Percentiles rank a stretch among this genome's conserved stretches.
Evolutionary conservation across 192 early-diverging fungal genomes (phyloP).

Genomic region (Backusella macrospora): DNA sequence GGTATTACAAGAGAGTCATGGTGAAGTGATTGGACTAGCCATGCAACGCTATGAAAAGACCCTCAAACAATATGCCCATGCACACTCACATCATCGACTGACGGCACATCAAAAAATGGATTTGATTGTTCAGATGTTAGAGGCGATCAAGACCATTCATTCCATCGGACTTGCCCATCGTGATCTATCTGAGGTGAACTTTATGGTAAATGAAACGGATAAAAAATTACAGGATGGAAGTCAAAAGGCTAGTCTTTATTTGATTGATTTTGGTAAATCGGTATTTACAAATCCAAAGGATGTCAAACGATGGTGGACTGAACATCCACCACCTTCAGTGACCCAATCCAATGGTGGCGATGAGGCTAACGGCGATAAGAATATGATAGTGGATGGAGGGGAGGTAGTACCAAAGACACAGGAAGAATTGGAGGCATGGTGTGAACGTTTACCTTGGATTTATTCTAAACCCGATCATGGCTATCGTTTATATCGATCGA

Average conservation of each 20-base stretch:
- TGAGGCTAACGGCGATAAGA: not conserved
- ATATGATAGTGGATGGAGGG: conserved; percentile 25
- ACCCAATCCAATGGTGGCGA: not conserved
- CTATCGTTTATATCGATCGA: conserved; percentile 57
- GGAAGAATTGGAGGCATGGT: conserved; percentile 44
- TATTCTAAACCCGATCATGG: conserved; percentile 58
- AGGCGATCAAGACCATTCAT: conserved; percentile 54
- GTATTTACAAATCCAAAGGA: conserved; percentile 50
- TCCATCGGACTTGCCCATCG: conserved; percentile 56
- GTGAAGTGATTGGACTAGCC: conserved; percentile 56
- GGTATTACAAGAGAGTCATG: conserved; percentile 48
- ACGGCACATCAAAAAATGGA: conserved; percentile 57
- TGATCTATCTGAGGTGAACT: conserved; percentile 64
- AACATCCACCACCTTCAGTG: conserved; percentile 4
- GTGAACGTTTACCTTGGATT: conserved; percentile 47
- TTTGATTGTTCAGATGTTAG: conserved; percentile 53
- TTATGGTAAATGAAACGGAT: conserved; percentile 56
- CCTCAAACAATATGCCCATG: conserved; percentile 54
- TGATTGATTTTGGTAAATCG: conserved; percentile 68
- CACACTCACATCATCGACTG: conserved; percentile 51
- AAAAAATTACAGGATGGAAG: conserved; percentile 51
- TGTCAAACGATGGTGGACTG: conserved; percentile 47
- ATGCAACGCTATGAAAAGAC: conserved; percentile 60
- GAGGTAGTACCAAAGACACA: conserved; percentile 40
- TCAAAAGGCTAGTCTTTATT: conserved; percentile 41